A percentile compares a stretch with the other conserved stretches of the same genome.
Conservation (phyloP, 768 basidiomycete species). For the Termitomyces sp. region DNA sequence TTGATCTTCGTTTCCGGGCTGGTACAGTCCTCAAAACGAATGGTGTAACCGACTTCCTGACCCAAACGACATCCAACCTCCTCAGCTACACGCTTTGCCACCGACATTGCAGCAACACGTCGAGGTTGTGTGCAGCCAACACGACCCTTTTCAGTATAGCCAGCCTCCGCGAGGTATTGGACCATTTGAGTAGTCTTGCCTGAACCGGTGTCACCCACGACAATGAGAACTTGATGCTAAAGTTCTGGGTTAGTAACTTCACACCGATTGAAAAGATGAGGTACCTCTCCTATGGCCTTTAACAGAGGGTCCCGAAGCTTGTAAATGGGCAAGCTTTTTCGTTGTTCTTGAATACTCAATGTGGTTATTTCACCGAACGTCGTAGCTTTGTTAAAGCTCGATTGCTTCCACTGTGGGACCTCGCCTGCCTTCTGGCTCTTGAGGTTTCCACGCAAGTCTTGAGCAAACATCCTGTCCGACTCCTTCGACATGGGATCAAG, state of each 20-base stretch:
- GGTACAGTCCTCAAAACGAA: slow-evolving; percentile 99
- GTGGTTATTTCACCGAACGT: slow-evolving; percentile 92
- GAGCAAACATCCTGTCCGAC: slow-evolving; percentile 85
- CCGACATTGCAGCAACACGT: slow-evolving; percentile 99
- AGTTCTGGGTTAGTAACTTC: slow-evolving; percentile 18
- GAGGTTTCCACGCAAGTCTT: slow-evolving; percentile 81
- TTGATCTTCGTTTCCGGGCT: slow-evolving; percentile 99
- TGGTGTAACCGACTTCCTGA: slow-evolving; percentile 97
- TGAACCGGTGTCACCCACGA: slow-evolving; percentile 97
- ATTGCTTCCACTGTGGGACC: slow-evolving; percentile 88
- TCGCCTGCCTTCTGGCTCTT: slow-evolving; percentile 83
- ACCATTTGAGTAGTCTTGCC: slow-evolving; percentile 99
- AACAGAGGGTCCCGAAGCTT: slow-evolving; percentile 90
- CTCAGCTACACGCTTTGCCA: slow-evolving; percentile 97
- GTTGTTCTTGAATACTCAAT: slow-evolving; percentile 91
- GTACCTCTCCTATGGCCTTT: slow-evolving; percentile 85
- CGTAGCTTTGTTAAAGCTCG: slow-evolving; percentile 91
- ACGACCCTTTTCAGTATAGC: slow-evolving; percentile 84
- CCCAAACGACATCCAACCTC: slow-evolving; percentile 98
- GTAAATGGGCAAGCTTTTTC: slow-evolving; percentile 89
- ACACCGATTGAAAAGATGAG: slow-evolving; percentile 25
- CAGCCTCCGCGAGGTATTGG: slow-evolving; percentile 94
- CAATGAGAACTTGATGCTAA: slow-evolving; percentile 95
- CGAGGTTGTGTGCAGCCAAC: slow-evolving; percentile 99
- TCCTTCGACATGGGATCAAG: slow-evolving; percentile 96